Evolutionary conservation across 495 filamentous ascomycete genomes (phyloP).

Genomic region (Penicillium cinerascens): DNA sequence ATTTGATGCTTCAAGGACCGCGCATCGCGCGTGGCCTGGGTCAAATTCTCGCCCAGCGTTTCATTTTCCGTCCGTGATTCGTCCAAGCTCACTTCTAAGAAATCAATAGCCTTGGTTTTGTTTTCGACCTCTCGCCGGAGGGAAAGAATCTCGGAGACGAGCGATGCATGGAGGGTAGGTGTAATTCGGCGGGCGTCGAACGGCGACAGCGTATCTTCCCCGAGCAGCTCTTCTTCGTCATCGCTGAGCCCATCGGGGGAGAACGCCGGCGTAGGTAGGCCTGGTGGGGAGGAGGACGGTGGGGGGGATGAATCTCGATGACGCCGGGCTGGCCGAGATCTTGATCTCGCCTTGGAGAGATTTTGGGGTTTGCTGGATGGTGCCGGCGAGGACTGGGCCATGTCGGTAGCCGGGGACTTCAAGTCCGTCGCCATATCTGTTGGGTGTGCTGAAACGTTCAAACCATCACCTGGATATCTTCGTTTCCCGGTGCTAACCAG

Average conservation of each 20-base stretch:
- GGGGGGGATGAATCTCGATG: constrained; percentile 59
- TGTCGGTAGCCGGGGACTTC: constrained; percentile 20
- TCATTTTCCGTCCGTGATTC: constrained; percentile 70
- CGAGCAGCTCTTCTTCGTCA: constrained; percentile 55
- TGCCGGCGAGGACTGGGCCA: constrained; percentile 53
- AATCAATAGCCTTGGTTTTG: constrained; percentile 78
- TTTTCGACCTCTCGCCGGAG: constrained; percentile 85
- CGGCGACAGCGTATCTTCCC: constrained; percentile 71
- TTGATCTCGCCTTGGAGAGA: constrained; percentile 47
- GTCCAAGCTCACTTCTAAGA: constrained; percentile 72
- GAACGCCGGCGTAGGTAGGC: constrained; percentile 45
- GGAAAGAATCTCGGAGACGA: constrained; percentile 90
- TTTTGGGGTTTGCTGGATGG: constrained; percentile 48
- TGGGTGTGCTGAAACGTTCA: constrained; percentile 7
- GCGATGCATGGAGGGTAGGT: constrained; percentile 87
- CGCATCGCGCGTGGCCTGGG: constrained; percentile 65
- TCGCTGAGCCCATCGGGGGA: constrained; percentile 42
- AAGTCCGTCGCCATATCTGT: constrained; percentile 29
- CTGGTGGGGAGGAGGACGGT: constrained; percentile 60
- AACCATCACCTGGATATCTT: constrained; percentile 18
- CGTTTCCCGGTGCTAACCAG: constrained; percentile 28
- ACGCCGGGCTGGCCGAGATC: constrained; percentile 50
- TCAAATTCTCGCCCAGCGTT: constrained; percentile 54
- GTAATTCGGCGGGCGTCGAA: constrained; percentile 90
- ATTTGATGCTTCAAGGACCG: constrained; percentile 82